Evolutionary conservation across 1,139 yeast genomes (phyloP).

Genomic region (Blastobotrys ciferrii): DNA sequence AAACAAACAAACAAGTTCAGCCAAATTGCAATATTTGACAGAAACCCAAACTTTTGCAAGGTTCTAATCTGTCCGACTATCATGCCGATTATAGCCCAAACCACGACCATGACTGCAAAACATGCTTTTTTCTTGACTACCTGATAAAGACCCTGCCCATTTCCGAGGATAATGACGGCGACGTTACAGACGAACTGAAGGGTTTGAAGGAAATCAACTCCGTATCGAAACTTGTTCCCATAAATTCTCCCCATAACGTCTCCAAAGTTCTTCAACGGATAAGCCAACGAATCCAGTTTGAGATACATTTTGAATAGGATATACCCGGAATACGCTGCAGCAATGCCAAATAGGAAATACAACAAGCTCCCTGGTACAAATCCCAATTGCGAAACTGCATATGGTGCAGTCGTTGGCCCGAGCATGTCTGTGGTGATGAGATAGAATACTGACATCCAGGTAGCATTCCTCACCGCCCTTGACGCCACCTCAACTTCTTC

Average conservation of each 20-base stretch:
- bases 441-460: conserved; percentile 42
- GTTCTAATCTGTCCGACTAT: conserved; percentile 44
- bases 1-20: conserved; percentile 44
- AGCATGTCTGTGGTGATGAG: conserved; percentile 48
- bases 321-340: conserved; percentile 43
- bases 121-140: conserved; percentile 41
- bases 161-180: conserved; percentile 42
- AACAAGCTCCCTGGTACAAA: conserved; percentile 45
- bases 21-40: conserved; percentile 49
- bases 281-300: conserved; percentile 42
- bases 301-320: conserved; percentile 36
- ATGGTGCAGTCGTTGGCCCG: conserved; percentile 47
- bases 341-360: conserved; percentile 41
- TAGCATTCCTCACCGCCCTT: conserved; percentile 36
- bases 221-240: conserved; percentile 37
- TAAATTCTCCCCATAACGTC: conserved; percentile 42
- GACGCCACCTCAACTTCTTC: conserved; percentile 27
- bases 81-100: conserved; percentile 46
- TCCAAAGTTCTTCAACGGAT: conserved; percentile 44
- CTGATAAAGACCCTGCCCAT: conserved; percentile 46
- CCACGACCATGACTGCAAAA: conserved; percentile 41
- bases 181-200: conserved; percentile 45
- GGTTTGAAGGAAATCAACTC: conserved; percentile 41
- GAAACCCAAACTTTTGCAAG: conserved; percentile 41
- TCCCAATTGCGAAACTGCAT: conserved; percentile 44